Evolutionary conservation across 31 red algal genomes (phyloP).

Genomic region (Asparagopsis taxiformis): DNA sequence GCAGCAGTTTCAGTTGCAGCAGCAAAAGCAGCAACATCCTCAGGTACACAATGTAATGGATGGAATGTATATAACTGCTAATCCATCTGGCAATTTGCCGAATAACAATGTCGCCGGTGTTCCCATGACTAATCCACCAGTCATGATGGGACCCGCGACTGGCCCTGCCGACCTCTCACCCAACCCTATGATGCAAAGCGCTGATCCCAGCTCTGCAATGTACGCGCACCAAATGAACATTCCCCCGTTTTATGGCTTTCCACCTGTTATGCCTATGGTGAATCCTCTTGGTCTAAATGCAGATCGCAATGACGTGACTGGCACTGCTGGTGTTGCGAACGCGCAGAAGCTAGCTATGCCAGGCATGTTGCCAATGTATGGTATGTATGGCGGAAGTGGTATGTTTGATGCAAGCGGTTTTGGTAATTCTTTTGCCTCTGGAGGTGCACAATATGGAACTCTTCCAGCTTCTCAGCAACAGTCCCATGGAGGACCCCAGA

Average conservation of each 20-base stretch:
- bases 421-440: constrained; percentile 6
- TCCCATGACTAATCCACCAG: constrained; percentile 20
- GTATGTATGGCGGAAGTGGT: constrained; percentile 32
- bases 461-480: constrained; percentile 16
- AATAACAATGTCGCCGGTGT: constrained; percentile 9
- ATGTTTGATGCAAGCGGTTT: constrained; percentile 29
- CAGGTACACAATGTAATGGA: constrained; percentile 13
- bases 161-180: not conserved
- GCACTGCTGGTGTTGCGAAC: not conserved
- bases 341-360: constrained; percentile 7
- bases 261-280: constrained; percentile 54
- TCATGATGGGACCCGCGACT: constrained; percentile 34
- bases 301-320: constrained; percentile 21
- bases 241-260: constrained; percentile 45
- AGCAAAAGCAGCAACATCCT: constrained; percentile 20
- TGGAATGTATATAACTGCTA: constrained; percentile 4
- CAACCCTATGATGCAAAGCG: not conserved
- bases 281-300: constrained; percentile 20
- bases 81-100: constrained; percentile 2
- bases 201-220: constrained; percentile 8
- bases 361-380: constrained; percentile 57
- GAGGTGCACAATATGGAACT: constrained; percentile 1
- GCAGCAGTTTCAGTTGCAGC: constrained; percentile 27
- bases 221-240: constrained; percentile 24
- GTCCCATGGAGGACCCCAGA: constrained; percentile 9